These are phyloP conservation scores for Knufia fluminis DNA, from an alignment of 2,329 filamentous ascomycete species.

Conservation along the genomic window DNA sequence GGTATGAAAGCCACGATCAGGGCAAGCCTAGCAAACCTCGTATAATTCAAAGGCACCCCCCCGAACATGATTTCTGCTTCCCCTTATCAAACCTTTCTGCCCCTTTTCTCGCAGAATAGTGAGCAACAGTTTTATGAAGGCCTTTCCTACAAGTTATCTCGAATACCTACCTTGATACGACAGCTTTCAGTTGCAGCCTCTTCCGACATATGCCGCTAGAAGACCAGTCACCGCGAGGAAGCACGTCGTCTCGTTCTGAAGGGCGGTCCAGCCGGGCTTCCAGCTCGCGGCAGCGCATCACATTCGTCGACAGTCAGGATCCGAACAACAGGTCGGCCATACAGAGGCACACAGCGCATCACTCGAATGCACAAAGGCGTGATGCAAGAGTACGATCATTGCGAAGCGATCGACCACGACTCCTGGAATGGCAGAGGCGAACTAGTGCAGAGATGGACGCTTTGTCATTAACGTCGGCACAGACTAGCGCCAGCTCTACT, in stretches of 20 bases:
- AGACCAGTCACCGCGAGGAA: not conserved
- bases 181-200: no score
- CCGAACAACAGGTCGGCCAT: conserved; percentile 22
- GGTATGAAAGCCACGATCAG: no score
- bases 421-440: conserved; percentile 14
- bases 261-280: not conserved
- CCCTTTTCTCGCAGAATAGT: no score
- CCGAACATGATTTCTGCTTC: no score
- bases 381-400: conserved; percentile 17
- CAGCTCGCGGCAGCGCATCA: not conserved
- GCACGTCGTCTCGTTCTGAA: not conserved
- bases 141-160: no score
- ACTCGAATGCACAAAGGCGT: conserved; percentile 20
- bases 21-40: no score
- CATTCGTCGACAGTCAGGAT: conserved; percentile 21
- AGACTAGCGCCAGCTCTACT: conserved; percentile 1
- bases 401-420: conserved; percentile 15
- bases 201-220: not conserved
- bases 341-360: conserved; percentile 21
- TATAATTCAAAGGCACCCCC: no score
- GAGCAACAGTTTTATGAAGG: no score
- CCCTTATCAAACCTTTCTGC: no score
- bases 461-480: not conserved
- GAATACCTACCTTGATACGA: no score
- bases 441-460: conserved; percentile 1